Conservation (phyloP, 257 asterid species). For the Solanum gandarillasii region DNA sequence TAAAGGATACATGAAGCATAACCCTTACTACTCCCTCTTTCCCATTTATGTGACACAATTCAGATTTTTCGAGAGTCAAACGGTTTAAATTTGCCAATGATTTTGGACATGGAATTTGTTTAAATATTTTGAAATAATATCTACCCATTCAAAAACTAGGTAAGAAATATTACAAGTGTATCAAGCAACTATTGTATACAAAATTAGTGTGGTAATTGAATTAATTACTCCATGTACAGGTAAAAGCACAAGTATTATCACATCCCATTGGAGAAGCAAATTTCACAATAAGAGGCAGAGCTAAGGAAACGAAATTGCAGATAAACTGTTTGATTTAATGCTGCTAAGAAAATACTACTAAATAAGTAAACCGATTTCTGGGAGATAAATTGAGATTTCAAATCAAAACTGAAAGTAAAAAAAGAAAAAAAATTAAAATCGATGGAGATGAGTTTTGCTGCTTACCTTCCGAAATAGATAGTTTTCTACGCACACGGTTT, state of each 20-base stretch:
- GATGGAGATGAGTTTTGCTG: background rate
- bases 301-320: background rate
- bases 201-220: background rate
- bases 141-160: background rate
- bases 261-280: background rate
- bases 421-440: background rate
- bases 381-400: background rate
- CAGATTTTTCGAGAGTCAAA: background rate
- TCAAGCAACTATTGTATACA: background rate
- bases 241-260: background rate
- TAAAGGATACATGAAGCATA: background rate
- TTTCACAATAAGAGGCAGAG: background rate
- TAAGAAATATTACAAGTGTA: background rate
- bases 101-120: background rate
- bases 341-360: background rate
- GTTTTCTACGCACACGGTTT: background rate
- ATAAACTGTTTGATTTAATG: background rate
- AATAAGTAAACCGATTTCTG: background rate
- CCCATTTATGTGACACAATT: background rate
- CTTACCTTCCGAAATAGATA: background rate
- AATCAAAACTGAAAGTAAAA: background rate
- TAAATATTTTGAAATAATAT: too few species aligned
- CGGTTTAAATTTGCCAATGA: background rate
- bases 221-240: background rate
- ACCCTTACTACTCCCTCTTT: background rate